A percentile compares a stretch with the other conserved stretches of the same genome.
Evolutionary conservation across 1,284 basidiomycete species (phyloP).

Genomic region (Ustilago sp.): DNA sequence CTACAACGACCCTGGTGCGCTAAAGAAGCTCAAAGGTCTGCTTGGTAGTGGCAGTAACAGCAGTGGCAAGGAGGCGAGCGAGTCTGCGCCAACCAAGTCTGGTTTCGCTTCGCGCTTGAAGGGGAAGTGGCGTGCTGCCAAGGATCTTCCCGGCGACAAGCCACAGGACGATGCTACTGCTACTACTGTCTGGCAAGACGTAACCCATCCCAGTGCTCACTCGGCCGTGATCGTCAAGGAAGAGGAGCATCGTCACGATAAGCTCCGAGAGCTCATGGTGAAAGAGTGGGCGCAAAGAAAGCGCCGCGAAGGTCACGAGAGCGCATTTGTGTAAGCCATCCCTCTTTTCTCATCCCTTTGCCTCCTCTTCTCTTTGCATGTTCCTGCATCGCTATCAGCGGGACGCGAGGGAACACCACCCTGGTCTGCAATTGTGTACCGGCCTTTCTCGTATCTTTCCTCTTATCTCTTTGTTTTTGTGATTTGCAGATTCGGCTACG

Average conservation of each 20-base stretch:
- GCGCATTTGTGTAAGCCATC: constrained; percentile 44
- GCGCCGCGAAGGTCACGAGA: constrained; percentile 46
- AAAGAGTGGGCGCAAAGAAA: constrained; percentile 42
- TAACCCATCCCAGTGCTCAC: constrained; percentile 53
- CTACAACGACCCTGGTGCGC: constrained; percentile 37
- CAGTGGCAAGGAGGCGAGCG: constrained; percentile 5
- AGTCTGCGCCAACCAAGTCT: neutral
- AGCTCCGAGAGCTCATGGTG: constrained; percentile 32
- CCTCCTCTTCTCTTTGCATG: neutral
- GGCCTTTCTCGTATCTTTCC: neutral
- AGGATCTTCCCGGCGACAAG: constrained; percentile 37
- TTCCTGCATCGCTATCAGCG: neutral
- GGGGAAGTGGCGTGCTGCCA: constrained; percentile 44
- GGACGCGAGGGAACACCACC: neutral
- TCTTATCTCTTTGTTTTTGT: neutral
- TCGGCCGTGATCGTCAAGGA: constrained; percentile 44
- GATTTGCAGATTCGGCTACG: constrained; percentile 34
- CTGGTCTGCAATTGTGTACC: neutral
- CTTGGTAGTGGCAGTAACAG: constrained; percentile 20
- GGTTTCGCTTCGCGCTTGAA: constrained; percentile 34
- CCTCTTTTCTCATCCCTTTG: neutral
- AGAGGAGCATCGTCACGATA: constrained; percentile 36
- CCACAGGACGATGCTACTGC: constrained; percentile 8
- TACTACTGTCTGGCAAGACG: constrained; percentile 29
- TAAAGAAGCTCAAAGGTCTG: constrained; percentile 38